These are phyloP conservation scores for Nannochloropsis oceanica DNA, from an alignment of 108 stramenopile species.

Conservation along the genomic window DNA sequence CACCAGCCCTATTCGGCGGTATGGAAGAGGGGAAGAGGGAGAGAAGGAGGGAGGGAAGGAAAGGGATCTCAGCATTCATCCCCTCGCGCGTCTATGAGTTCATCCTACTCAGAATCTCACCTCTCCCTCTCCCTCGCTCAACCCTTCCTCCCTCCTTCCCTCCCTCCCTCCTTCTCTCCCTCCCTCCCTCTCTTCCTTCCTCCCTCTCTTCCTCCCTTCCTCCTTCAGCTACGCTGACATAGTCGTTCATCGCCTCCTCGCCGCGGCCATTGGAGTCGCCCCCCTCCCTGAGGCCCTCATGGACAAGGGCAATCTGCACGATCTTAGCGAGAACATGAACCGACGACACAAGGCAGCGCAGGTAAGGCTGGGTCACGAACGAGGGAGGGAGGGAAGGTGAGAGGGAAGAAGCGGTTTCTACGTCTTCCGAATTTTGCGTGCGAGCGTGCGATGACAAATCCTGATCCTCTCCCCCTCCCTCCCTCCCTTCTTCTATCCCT, in stretches of 20 bases:
- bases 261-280: constrained; percentile 75
- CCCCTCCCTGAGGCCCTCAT: constrained; percentile 56
- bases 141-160: neutral
- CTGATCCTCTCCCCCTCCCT: too few relatives aligned
- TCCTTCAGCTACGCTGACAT: constrained; percentile 73
- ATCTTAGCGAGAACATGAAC: constrained; percentile 89
- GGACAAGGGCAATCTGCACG: constrained; percentile 48
- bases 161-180: neutral
- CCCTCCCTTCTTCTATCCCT: neutral
- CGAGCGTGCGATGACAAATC: too few relatives aligned
- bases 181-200: neutral
- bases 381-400: neutral
- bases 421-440: too few relatives aligned
- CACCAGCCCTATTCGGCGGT: constrained; percentile 92
- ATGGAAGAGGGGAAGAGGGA: neutral
- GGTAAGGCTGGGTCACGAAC: constrained; percentile 41
- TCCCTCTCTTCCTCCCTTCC: neutral
- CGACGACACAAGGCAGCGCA: constrained; percentile 86
- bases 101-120: too few relatives aligned
- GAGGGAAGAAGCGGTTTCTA: too few relatives aligned
- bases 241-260: constrained; percentile 89
- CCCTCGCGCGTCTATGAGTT: too few relatives aligned
- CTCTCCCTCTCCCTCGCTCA: neutral
- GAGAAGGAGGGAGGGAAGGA: neutral
- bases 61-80: neutral